Conservation (phyloP, 2,329 filamentous ascomycete genomes). For the Huntiella bhutanensis region DNA sequence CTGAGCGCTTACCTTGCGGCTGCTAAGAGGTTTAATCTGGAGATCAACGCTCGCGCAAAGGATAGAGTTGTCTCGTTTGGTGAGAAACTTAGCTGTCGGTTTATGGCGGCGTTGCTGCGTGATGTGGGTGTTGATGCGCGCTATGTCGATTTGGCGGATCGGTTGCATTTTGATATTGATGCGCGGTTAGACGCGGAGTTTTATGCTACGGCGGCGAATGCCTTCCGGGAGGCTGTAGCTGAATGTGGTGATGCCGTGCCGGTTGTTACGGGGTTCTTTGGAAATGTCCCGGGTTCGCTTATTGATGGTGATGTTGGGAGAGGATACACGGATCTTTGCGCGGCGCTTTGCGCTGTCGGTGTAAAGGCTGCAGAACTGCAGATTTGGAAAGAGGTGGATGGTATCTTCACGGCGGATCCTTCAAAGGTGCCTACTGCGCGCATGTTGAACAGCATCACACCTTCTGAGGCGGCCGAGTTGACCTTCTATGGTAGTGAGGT, state of each 20-base stretch:
- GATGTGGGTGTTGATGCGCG: constrained; percentile 70
- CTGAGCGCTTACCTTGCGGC: constrained; percentile 55
- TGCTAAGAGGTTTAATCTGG: constrained; percentile 46
- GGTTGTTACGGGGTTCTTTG: constrained; percentile 86
- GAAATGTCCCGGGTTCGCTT: constrained; percentile 74
- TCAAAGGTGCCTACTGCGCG: constrained; percentile 86
- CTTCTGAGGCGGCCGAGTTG: constrained; percentile 84
- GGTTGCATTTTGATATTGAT: constrained; percentile 47
- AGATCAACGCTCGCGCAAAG: constrained; percentile 61
- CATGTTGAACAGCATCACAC: constrained; percentile 74
- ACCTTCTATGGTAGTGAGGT: constrained; percentile 92
- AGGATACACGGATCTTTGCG: constrained; percentile 92
- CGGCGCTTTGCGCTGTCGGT: constrained; percentile 77
- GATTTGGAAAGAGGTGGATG: constrained; percentile 98
- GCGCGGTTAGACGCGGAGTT: constrained; percentile 47
- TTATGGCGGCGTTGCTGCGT: constrained; percentile 69
- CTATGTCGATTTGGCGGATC: constrained; percentile 75
- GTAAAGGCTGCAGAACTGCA: constrained; percentile 77
- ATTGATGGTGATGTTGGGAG: constrained; percentile 77
- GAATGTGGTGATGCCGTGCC: constrained; percentile 51
- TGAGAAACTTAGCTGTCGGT: constrained; percentile 85
- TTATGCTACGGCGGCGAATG: constrained; percentile 44
- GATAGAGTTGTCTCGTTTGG: constrained; percentile 86
- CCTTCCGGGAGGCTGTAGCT: constrained; percentile 43
- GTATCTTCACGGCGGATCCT: constrained; percentile 71